Conservation (phyloP, 2,329 filamentous ascomycete species). For the Aspergillus transmontanensis region DNA sequence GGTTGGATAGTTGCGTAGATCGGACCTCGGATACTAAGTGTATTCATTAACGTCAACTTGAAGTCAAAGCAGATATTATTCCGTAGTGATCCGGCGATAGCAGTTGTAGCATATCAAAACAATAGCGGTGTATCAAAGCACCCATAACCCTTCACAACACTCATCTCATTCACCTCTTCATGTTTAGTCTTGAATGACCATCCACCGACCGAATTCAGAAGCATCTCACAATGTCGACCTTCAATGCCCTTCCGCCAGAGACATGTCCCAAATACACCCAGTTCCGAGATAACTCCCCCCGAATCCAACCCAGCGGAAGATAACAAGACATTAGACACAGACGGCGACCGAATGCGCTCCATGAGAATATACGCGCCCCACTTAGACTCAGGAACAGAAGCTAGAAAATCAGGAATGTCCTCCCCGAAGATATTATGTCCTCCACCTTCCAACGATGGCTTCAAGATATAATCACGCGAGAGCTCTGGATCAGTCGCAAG, state of each 20-base stretch:
- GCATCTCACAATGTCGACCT: constrained; percentile 24
- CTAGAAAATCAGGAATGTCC: constrained; percentile 41
- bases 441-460: constrained; percentile 50
- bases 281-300: constrained; percentile 46
- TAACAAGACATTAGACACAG: constrained; percentile 36
- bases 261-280: constrained; percentile 46
- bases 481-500: constrained; percentile 26
- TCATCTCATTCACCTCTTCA: constrained; percentile 47
- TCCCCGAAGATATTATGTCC: constrained; percentile 46
- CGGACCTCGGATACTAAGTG: background rate
- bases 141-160: constrained; percentile 51
- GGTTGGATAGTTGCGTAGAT: background rate
- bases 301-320: constrained; percentile 33
- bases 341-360: constrained; percentile 42
- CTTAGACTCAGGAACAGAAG: constrained; percentile 21
- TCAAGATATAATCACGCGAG: constrained; percentile 41
- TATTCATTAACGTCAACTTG: no score
- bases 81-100: background rate
- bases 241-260: constrained; percentile 36
- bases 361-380: constrained; percentile 45
- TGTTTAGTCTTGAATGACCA: constrained; percentile 52
- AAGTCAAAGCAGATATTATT: background rate
- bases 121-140: constrained; percentile 49
- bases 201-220: constrained; percentile 37
- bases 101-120: constrained; percentile 12